Conservation (phyloP, 257 asterid genomes). For the Mentha longifolia region DNA sequence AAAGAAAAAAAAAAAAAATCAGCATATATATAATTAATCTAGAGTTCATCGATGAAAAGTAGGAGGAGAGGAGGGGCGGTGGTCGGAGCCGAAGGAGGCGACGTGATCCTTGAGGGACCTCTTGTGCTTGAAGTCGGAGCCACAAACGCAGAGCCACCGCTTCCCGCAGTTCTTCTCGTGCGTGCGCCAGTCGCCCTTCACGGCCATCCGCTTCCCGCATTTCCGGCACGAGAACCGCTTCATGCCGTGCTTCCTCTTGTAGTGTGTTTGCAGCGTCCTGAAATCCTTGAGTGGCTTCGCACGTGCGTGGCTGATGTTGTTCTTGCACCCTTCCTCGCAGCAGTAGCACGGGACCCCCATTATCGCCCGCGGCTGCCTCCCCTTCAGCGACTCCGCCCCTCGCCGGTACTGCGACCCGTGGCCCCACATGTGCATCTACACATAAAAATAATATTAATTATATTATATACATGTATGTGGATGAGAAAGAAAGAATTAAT, state of each 20-base stretch:
- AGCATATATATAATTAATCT: no score
- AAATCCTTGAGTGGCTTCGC: conserved; percentile 67
- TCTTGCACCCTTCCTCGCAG: conserved; percentile 71
- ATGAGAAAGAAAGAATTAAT: no score
- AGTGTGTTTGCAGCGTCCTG: conserved; percentile 68
- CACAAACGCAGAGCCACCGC: conserved; percentile 75
- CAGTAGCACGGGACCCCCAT: conserved; percentile 70
- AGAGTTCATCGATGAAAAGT: conserved; percentile 4
- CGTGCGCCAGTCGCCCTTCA: conserved; percentile 83
- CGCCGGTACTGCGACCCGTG: conserved; percentile 70
- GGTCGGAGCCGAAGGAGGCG: conserved; percentile 63
- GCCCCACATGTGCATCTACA: conserved; percentile 86
- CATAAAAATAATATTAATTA: background rate
- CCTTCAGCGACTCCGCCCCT: conserved; percentile 71
- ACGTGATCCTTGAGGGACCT: conserved; percentile 82
- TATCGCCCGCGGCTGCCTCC: conserved; percentile 57
- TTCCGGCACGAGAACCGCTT: conserved; percentile 59
- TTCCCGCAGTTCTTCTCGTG: conserved; percentile 86
- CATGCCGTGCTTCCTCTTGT: conserved; percentile 68
- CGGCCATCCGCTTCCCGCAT: conserved; percentile 72
- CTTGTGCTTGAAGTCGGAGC: conserved; percentile 83
- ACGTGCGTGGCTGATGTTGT: conserved; percentile 58
- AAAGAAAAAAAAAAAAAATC: no score
- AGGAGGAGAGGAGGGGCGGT: conserved; percentile 47
- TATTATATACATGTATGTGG: no score